Base-by-base conservation (phyloP, 2,329 filamentous ascomycete species). In the Ascochyta fabae region DNA sequence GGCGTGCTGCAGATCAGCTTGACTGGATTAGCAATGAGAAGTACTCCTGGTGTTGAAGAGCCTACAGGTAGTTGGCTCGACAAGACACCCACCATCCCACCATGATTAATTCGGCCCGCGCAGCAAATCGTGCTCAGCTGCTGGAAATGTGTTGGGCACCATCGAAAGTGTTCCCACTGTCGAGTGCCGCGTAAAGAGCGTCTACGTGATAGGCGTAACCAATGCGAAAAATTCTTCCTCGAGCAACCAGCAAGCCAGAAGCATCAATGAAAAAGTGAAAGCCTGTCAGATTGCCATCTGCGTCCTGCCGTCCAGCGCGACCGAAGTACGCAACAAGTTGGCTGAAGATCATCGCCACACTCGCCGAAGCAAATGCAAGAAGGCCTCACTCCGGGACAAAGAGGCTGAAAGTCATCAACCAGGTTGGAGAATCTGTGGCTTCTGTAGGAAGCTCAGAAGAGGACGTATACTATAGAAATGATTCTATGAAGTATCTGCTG, bases 281-380 rank as follows among this genome's bases (percentile, higher is more conserved):
- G 81, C 83, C 90, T 91, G 91, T 94, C 91, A 95, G 91, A 93
- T 89, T 85, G 70, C 73, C 89, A 83, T 89, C 89, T 82, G 85
- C 84, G 86, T 89, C 90, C 90, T 90, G 89, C 89, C 89, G 81
- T 82, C 79, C 80, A 81, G 79, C 81, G 85, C 84, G 89, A 88
- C 89, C 89, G 81, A 92, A 88, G 86, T 86, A 87, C 85, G 84
- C 88, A 83, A 80, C 70, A 61, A 75, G 82, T 83, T 80, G 88
- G 90, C 89, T 88, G 83, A 89, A 95, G 91, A 95, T 96, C 92
- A 95, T 95, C 89, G 92, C 87, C 88, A 88, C 88, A 87, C 85
- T 89, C 89, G 93, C 86, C 90, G 90, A 87, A 88, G 84, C 77
- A 82, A 79, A 79, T 55, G 79, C 75, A 83, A 80, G 79, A 71